Conservation (phyloP, 352 stramenopile species). For the Pythium folliculosum region DNA sequence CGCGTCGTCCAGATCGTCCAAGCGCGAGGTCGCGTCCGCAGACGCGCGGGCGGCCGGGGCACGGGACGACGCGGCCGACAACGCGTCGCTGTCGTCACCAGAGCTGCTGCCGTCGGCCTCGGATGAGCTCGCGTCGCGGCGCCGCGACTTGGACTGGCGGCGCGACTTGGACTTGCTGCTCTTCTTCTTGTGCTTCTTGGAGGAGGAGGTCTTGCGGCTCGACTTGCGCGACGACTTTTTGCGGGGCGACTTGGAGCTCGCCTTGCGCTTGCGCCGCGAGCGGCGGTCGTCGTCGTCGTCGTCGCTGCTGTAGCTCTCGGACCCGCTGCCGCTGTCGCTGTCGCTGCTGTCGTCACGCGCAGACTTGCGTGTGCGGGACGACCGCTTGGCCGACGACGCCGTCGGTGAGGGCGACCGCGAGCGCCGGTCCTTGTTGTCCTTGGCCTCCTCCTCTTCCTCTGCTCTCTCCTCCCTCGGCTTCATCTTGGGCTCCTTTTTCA, state of each 20-base stretch:
- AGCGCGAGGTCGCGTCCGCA: slow-evolving; percentile 1
- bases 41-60: too few species aligned
- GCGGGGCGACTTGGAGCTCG: slow-evolving; percentile 39
- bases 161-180: slow-evolving; percentile 28
- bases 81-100: slow-evolving; percentile 16
- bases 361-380: neutral
- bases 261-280: slow-evolving; percentile 28
- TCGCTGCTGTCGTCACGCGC: slow-evolving; percentile 12
- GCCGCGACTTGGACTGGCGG: slow-evolving; percentile 9
- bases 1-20: slow-evolving; percentile 46
- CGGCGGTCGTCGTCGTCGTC: slow-evolving; percentile 24
- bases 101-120: slow-evolving; percentile 17
- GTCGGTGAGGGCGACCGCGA: slow-evolving; percentile 36
- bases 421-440: neutral
- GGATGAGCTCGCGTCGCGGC: slow-evolving; percentile 20
- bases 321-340: slow-evolving; percentile 35
- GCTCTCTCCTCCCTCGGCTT: slow-evolving; percentile 23
- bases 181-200: slow-evolving; percentile 31
- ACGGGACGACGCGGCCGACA: slow-evolving; percentile 3
- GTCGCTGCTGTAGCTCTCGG: slow-evolving; percentile 9
- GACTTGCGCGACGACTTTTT: slow-evolving; percentile 33
- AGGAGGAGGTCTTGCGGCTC: slow-evolving; percentile 31
- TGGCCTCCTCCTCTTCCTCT: neutral
- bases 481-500: slow-evolving; percentile 52
- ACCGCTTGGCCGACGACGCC: slow-evolving; percentile 10